A percentile compares a stretch with the other conserved stretches of the same genome.
Evolutionary conservation across 148 eudicot genomes (phyloP).

Genomic region (Vaccinium vitisidaea): DNA sequence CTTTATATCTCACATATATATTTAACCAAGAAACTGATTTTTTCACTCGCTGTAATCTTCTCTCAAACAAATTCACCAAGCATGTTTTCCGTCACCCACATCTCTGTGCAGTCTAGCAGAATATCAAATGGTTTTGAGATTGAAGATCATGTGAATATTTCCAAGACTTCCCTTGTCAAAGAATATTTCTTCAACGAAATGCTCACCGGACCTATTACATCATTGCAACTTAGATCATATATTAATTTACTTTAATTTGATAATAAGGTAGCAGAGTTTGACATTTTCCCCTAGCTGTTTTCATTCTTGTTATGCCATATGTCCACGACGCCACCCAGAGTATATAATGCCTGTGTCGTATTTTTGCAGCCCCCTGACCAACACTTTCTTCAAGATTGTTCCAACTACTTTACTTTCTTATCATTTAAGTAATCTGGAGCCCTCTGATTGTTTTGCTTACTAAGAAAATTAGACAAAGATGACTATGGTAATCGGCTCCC

Average conservation of each 20-base stretch:
- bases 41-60: background rate
- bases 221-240: background rate
- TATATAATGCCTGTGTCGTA: background rate
- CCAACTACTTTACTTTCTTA: background rate
- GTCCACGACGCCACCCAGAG: background rate
- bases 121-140: background rate
- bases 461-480: background rate
- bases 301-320: background rate
- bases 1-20: no score
- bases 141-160: background rate
- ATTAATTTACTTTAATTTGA: background rate
- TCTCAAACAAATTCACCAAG: background rate
- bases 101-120: background rate
- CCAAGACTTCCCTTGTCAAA: background rate
- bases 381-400: background rate
- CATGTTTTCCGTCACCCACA: background rate
- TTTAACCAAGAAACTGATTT: no score
- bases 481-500: background rate
- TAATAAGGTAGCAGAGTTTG: background rate
- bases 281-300: background rate
- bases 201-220: background rate
- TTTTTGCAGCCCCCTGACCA: background rate
- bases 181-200: background rate
- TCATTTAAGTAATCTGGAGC: background rate
- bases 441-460: background rate